Evolutionary conservation across 768 basidiomycete genomes (phyloP), one percentile per base, ranked within the genome.

Genomic region (Hygrophoropsis aurantiaca): DNA sequence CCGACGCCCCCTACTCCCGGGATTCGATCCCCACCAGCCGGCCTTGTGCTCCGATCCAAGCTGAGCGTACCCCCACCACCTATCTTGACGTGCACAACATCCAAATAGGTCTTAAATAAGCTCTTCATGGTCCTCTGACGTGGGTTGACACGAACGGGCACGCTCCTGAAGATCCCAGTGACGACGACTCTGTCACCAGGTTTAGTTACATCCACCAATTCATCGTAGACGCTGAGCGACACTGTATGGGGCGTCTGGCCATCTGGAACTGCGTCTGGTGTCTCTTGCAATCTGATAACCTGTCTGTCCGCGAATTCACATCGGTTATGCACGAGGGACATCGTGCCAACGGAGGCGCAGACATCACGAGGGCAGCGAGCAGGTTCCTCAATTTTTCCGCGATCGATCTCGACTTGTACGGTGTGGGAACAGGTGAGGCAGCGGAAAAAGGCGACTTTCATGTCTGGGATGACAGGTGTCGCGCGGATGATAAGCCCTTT

Each of bases 181-280:
- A 98, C 84, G 43, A 87, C 70, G 25, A 99, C 74, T 10, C 97
- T 78, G 65, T 98, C 97, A 59, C 97, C 97, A 1, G 97, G 97
- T 66, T 97, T 98, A 34, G 87, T 68, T n/a, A 94, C 79, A 59
- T 98, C 97, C 30, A 98, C 95, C 3, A 99, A 81, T 62, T 99
- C 97, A 60, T 99, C 95, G 60, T 99, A 98, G n/a, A 91, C 90
- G 64, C 94, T 94, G 45, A 98, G 71, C 0, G 91, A 94, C 44
- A 99, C 94, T 1, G 95, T 98, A 56, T 97, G 94, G 0, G 97
- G 97, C 0, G 97, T 98, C 65, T 98, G 95, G 2, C 97, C 97
- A 65, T 97, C 95, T 4, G 95, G 95, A 0, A 99, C 95, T 8
- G 87, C 91, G 59, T 99, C 97, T 1, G 95, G 95, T 0, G 95